Percentiles rank a stretch among this genome's conserved stretches.
phyloP scores from a whole-genome alignment of 345 rosid species.

The Lepidium sativum region DNA sequence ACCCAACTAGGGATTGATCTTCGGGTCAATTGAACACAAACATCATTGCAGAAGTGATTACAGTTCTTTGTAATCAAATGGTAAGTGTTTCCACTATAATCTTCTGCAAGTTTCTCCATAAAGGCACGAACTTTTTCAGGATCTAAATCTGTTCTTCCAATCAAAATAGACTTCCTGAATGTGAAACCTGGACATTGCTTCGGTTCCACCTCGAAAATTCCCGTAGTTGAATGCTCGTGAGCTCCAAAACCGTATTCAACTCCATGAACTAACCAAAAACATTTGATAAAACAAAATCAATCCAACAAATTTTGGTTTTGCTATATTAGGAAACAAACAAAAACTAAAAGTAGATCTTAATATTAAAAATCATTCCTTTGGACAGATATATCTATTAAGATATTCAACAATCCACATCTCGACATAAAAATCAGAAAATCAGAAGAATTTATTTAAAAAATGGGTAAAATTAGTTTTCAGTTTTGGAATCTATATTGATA shows the following conservation, averaged over 20 bases:
- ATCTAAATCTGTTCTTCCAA: conserved; percentile 88
- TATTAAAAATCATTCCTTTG: background rate
- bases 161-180: conserved; percentile 88
- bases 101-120: conserved; percentile 77
- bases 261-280: conserved; percentile 55
- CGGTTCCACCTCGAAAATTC: conserved; percentile 94
- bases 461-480: conserved; percentile 13
- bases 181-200: conserved; percentile 86
- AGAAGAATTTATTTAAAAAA: background rate
- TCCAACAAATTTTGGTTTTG: background rate
- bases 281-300: background rate
- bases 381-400: conserved; percentile 4
- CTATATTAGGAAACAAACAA: background rate
- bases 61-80: conserved; percentile 93
- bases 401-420: background rate
- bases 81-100: conserved; percentile 66
- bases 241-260: conserved; percentile 94
- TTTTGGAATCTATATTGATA: conserved; percentile 20
- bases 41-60: conserved; percentile 90
- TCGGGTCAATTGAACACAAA: conserved; percentile 53
- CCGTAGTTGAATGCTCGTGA: conserved; percentile 68
- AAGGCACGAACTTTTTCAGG: conserved; percentile 59
- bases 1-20: conserved; percentile 91
- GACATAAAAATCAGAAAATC: background rate
- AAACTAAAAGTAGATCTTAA: background rate